Base-by-base conservation (phyloP, 169 alveolate genomes). In the Besnoitia besnoiti region DNA sequence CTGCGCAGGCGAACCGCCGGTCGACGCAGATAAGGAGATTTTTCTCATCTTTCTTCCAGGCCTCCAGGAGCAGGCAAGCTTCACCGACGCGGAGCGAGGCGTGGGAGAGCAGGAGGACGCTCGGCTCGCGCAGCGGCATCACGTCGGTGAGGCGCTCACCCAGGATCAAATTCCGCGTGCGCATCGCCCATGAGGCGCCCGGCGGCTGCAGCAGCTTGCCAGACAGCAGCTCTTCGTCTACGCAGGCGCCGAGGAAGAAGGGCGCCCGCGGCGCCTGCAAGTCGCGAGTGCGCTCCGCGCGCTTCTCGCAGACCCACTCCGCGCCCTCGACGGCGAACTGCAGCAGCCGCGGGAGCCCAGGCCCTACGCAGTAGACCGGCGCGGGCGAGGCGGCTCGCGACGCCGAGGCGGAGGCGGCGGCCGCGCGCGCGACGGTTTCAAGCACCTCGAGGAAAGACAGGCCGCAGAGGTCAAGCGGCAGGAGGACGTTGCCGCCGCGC, bases 21-120 rank as follows among this genome's bases (percentile, higher is more conserved):
- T 73, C 82, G 46, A 73, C 46, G 27, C 39, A 73, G 82, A 73
- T 19, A n/a, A 73, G 82, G 4, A 73, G 46, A 42, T 73, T 39
- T 42, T 7, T 7, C n/a, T 73, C 82, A 5, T 77, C 87, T 0
- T 77, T n/a, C 35, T 61, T 61, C 93, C 93, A 89, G 77, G 46
- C 50, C 79, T 76, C 73, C 80, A 89, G 89, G 50, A 89, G 88
- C 59, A 62, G 87, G 16, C 79, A 46, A 30, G 89, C 87, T n/a
- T 80, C 80, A 30, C 89, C 93, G n/a, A 40, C 59, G 30, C 93
- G 93, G 33, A 89, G 88, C 40, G 93, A 80, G 59, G 93, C 87
- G 73, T 61, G 47, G 37, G 88, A 33, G 49, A 82, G 87, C 2
- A 89, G 88, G 16, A 89, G 40, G 0, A 89, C 87, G 42, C 93